phyloP scores from a whole-genome alignment of 345 rosid species.

The sweet orange (Citrus sinensis) region DVS_A1.0 CM039166.1:24698501-24699000 shows the following conservation, averaged over 20 bases:
- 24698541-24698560: too few relatives aligned
- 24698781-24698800: neutral
- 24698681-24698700: too few relatives aligned
- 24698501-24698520: rapidly evolving
- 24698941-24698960: neutral
- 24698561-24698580: too few relatives aligned
- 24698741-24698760: neutral
- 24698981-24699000: neutral
- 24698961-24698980: neutral
- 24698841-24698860: neutral
- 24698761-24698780: neutral
- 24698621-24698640: too few relatives aligned
- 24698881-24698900: neutral
- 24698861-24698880: neutral
- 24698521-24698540: too few relatives aligned
- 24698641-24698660: too few relatives aligned
- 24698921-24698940: neutral
- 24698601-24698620: too few relatives aligned
- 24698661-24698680: too few relatives aligned
- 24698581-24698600: too few relatives aligned
- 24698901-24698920: neutral
- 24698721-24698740: neutral
- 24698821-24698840: neutral
- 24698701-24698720: too few relatives aligned
- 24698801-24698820: too few relatives aligned